A percentile compares a stretch with the other conserved stretches of the same genome.
These are phyloP conservation scores for Grigorovia jiainica DNA, from an alignment of 805 yeast species.

Conservation along the genomic window DNA sequence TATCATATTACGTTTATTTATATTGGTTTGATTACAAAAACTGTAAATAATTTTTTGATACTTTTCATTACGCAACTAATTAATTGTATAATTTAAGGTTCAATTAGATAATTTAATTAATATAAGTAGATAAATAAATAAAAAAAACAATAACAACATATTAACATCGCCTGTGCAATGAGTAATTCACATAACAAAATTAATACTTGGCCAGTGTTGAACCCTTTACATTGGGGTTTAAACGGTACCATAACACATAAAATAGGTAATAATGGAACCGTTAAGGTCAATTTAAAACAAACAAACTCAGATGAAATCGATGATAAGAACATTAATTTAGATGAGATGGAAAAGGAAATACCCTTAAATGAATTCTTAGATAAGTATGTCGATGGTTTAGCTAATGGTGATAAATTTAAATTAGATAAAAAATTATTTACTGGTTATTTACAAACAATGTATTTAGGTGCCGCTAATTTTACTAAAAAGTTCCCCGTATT, in stretches of 20 bases:
- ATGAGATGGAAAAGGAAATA: constrained; percentile 1
- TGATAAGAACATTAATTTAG: constrained; percentile 4
- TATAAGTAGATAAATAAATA: too few relatives aligned
- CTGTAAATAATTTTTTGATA: too few relatives aligned
- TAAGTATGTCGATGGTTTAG: constrained; percentile 36
- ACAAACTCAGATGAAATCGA: background rate
- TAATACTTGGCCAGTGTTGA: constrained; percentile 14
- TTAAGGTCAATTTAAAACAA: constrained; percentile 15
- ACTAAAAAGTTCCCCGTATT: constrained; percentile 46
- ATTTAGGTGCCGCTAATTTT: constrained; percentile 47
- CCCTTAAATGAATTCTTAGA: constrained; percentile 17
- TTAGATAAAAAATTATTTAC: constrained; percentile 56
- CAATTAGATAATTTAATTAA: too few relatives aligned
- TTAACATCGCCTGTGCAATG: too few relatives aligned
- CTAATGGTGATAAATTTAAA: constrained; percentile 40
- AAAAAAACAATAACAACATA: too few relatives aligned
- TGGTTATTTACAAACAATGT: constrained; percentile 73
- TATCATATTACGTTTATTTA: too few relatives aligned
- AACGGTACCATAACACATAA: constrained; percentile 27
- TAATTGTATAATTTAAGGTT: too few relatives aligned
- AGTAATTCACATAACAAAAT: background rate
- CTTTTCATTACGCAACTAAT: too few relatives aligned
- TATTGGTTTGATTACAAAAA: too few relatives aligned
- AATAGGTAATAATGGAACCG: constrained; percentile 16
- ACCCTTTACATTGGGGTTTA: constrained; percentile 28